Evolutionary conservation across 768 basidiomycete species (phyloP), one percentile per base, ranked within the genome.

Genomic region (Vararia minispora): DNA sequence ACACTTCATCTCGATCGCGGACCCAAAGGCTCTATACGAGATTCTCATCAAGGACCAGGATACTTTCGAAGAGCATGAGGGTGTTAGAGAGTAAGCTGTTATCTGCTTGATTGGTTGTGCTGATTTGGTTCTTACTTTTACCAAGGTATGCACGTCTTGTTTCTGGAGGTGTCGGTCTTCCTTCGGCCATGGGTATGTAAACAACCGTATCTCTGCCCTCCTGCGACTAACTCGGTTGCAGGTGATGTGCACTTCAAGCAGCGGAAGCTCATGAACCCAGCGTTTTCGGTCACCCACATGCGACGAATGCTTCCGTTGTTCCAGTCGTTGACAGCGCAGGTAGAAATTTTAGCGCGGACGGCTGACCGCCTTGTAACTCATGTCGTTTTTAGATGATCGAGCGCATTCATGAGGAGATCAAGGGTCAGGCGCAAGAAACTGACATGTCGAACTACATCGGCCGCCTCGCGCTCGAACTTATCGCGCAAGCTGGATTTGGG

Each of bases 221-320:
- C n/a, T n/a, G n/a, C n/a, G n/a, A 17, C 31, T 33, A 5, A 33
- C 31, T 5, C 20, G 13, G 10, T 17, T 18, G 14, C 20, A 33
- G 31, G 31, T 3, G 31, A n/a, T 16, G 14, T 16, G 13, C 31
- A 33, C 17, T 18, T n/a, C 12, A 33, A 17, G 20, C 31, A 33
- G 31, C 31, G 31, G 14, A 36, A 36, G 35, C 22, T 22, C 14
- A 12, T 36, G 10, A 44, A 22, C 14, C 33, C 39, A 1, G 40
- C 35, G n/a, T 44, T 44, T 26, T 34, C 41, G 8, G 13, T 40
- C 29, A 34, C 29, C 7, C 20, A 44, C 28, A 33, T 40, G 31
- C 43, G 39, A 11, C 13, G 30, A 11, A 20, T 42, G 10, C 20
- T 42, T 5, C 44, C 41, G 8, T 24, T 42, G 6, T 37, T 46